Evolutionary conservation across 352 stramenopile species (phyloP), one percentile per base, ranked within the genome.

Genomic region (Globisporangium uncinulatum): DNA sequence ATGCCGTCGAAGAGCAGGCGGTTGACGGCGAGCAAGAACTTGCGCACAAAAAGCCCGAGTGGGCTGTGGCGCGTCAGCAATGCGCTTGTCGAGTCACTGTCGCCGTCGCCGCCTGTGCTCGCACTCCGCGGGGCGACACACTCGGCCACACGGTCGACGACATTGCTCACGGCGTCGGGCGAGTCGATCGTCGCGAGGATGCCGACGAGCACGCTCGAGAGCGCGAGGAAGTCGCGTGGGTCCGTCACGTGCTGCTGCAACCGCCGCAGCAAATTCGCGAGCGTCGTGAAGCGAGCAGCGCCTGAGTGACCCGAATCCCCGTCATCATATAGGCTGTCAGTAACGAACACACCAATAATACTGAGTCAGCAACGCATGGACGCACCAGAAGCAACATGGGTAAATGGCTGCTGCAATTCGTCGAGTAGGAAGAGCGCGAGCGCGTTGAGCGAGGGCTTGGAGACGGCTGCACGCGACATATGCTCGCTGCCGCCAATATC

Each of bases 21-120:
- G 47, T 86, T 80, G 15, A 84, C 62, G 1, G 67, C 64, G 32
- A 92, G 48, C n/a, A 87, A 64, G 51, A 92, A 86, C 44, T 68
- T 74, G 21, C 82, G 79, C 48, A 92, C 76, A 51, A 89, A 92
- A 15, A 89, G 58, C 1, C 82, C 82, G 19, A 92, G 62, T 46
- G 86, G 53, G 56, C 80, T 91, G 24, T 60, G 69, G 24, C 80
- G 70, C 34, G 65, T 67, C 19, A 91, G 67, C 36, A 71, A 62
- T 15, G 69, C 70, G 57, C 60, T 82, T n/a, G 80, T 62, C 0
- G 74, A 79, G 56, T 86, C 74, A 43, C 60, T 54, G 37, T 54
- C 57, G 2, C 66, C 54, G 8, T 62, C 49, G 17, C 21, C 59
- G 3, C 58, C 62, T 15, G 29, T 36, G 5, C 71, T 67, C 10